A percentile compares a stretch with the other conserved stretches of the same genome.
These are phyloP conservation scores for Globisporangium yorkense DNA, from an alignment of 352 stramenopile species.

Conservation along the genomic window DNA sequence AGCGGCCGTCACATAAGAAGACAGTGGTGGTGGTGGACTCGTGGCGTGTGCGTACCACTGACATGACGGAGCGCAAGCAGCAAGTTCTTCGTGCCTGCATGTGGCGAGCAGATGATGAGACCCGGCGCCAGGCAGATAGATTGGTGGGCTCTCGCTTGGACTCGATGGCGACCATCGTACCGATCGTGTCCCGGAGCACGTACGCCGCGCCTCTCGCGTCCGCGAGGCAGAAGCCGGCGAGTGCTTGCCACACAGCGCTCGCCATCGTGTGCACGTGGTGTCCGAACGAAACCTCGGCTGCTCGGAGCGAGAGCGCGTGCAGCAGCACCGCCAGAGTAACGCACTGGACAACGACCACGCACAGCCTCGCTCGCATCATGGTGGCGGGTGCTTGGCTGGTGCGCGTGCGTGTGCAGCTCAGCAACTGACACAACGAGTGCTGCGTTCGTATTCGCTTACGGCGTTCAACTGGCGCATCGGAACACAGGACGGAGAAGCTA, in stretches of 20 bases:
- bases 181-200: neutral
- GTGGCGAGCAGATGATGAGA: neutral
- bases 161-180: neutral
- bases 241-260: neutral
- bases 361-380: neutral
- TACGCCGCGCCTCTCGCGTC: slow-evolving; percentile 2
- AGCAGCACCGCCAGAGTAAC: neutral
- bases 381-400: too few species aligned
- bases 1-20: neutral
- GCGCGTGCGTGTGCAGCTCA: neutral
- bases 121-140: neutral
- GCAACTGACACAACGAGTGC: neutral
- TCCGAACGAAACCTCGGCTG: neutral
- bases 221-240: neutral
- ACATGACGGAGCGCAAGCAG: neutral
- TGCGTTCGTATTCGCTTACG: neutral
- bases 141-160: too few species aligned
- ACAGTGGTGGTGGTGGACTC: too few species aligned
- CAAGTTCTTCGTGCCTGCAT: neutral
- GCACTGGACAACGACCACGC: neutral
- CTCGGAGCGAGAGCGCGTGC: neutral
- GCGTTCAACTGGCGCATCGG: neutral
- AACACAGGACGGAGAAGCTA: slow-evolving; percentile 18
- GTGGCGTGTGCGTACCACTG: neutral
- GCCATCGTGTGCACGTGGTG: neutral